phyloP scores from a whole-genome alignment of 768 basidiomycete species.

The Kwoniella dendrophila region DNA sequence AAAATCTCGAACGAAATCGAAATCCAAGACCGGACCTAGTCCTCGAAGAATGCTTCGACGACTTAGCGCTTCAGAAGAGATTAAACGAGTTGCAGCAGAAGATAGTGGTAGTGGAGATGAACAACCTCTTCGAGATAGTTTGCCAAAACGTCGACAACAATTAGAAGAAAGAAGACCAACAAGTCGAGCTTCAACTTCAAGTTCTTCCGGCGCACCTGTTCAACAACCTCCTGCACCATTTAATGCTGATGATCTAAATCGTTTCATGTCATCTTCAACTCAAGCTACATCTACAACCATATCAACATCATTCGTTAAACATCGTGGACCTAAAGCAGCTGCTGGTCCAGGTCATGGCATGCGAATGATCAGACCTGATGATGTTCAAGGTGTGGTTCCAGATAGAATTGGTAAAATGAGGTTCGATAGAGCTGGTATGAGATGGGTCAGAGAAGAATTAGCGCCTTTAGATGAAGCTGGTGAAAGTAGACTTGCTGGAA shows the following conservation, averaged over 20 bases:
- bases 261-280: constrained; percentile 88
- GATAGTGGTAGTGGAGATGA: constrained; percentile 42
- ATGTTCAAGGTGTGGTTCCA: constrained; percentile 69
- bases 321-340: constrained; percentile 46
- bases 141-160: background rate
- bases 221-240: constrained; percentile 49
- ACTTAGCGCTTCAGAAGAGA: constrained; percentile 58
- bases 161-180: constrained; percentile 23
- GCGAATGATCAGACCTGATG: constrained; percentile 77
- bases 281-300: constrained; percentile 65
- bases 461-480: constrained; percentile 30
- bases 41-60: constrained; percentile 59
- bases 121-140: background rate
- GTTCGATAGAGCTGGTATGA: constrained; percentile 79
- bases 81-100: constrained; percentile 58
- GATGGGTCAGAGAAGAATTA: constrained; percentile 70
- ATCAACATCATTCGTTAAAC: constrained; percentile 78
- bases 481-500: constrained; percentile 35
- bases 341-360: constrained; percentile 26
- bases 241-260: constrained; percentile 70
- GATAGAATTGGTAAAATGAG: constrained; percentile 84
- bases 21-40: constrained; percentile 52
- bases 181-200: constrained; percentile 14
- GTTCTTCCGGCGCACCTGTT: constrained; percentile 11
- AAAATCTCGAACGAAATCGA: constrained; percentile 26